phyloP scores from a whole-genome alignment of 768 basidiomycete genomes.

The Trametes gibbosa region DNA sequence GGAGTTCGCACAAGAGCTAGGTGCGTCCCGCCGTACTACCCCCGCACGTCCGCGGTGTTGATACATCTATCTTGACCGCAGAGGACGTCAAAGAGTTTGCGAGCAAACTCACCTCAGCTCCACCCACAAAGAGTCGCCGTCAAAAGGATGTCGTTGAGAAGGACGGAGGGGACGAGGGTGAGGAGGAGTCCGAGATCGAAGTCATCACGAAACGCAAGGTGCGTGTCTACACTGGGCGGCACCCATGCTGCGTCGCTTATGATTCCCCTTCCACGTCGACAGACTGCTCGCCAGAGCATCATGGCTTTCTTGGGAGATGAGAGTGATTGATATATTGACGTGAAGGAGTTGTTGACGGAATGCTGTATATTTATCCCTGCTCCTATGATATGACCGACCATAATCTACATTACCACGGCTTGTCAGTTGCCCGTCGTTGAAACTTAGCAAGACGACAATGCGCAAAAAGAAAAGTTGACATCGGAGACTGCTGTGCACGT shows the following conservation, averaged over 20 bases:
- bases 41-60: too few species aligned
- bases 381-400: neutral
- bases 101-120: slow-evolving; percentile 41
- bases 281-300: slow-evolving; percentile 56
- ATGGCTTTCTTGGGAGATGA: slow-evolving; percentile 72
- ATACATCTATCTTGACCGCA: too few species aligned
- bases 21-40: slow-evolving; percentile 40
- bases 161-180: slow-evolving; percentile 29
- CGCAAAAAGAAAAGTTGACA: too few species aligned
- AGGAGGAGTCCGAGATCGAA: slow-evolving; percentile 14
- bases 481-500: too few species aligned
- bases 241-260: neutral
- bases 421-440: too few species aligned
- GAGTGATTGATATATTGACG: slow-evolving; percentile 41
- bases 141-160: slow-evolving; percentile 17
- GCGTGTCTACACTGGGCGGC: slow-evolving; percentile 7
- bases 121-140: slow-evolving; percentile 25
- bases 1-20: slow-evolving; percentile 75
- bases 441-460: too few species aligned
- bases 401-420: too few species aligned
- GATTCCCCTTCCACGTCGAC: slow-evolving; percentile 25
- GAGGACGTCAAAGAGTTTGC: slow-evolving; percentile 79
- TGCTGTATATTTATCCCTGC: neutral
- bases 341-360: too few species aligned
- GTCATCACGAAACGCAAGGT: slow-evolving; percentile 31